phyloP scores from a whole-genome alignment of 352 stramenopile species.

The Thalassiosira mediterranea region DNA sequence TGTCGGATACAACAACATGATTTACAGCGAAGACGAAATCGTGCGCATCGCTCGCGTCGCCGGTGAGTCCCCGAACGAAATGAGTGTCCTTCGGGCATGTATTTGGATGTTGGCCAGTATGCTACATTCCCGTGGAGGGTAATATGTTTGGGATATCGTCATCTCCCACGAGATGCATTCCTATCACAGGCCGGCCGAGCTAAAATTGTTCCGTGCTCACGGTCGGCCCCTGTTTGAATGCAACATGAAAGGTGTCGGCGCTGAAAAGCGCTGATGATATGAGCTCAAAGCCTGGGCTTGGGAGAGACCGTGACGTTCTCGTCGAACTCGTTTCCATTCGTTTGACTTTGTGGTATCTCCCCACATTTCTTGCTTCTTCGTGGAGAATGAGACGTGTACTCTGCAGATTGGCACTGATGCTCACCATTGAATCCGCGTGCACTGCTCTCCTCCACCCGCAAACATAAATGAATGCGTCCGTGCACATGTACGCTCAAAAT shows the following conservation, averaged over 20 bases:
- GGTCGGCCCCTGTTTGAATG: slow-evolving; percentile 35
- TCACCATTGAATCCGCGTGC: no score
- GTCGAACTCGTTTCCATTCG: no score
- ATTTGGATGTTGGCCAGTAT: background rate
- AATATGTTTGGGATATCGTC: no score
- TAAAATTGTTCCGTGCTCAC: slow-evolving; percentile 22
- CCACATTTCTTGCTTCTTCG: no score
- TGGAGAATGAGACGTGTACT: no score
- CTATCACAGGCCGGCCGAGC: slow-evolving; percentile 34
- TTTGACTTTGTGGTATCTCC: no score
- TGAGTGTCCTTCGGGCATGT: background rate
- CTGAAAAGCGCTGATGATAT: slow-evolving; percentile 41
- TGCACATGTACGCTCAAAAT: no score
- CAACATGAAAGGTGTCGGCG: slow-evolving; percentile 28
- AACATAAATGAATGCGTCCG: no score
- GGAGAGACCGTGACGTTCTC: no score
- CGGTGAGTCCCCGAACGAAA: slow-evolving; percentile 34
- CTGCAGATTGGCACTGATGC: no score
- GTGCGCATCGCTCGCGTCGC: slow-evolving; percentile 87
- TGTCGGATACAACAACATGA: slow-evolving; percentile 95
- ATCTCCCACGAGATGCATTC: slow-evolving; percentile 13
- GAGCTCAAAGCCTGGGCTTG: slow-evolving; percentile 22
- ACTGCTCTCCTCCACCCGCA: no score
- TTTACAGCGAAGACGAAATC: slow-evolving; percentile 95
- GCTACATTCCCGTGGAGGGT: background rate